phyloP scores from a whole-genome alignment of 257 asterid species.

The Solanum ossicruentum region DNA sequence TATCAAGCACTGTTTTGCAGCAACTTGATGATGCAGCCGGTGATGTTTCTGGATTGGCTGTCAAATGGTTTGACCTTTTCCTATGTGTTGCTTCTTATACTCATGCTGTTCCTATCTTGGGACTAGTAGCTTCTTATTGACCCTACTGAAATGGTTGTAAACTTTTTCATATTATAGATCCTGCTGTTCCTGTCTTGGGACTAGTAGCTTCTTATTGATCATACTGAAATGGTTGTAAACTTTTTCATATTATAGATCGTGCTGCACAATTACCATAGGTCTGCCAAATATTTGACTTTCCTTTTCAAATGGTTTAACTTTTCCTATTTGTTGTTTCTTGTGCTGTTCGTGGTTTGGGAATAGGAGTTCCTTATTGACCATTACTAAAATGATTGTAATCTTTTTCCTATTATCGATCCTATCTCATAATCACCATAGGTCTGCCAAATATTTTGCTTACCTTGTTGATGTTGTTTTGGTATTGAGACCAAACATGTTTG shows the following conservation, averaged over 20 bases:
- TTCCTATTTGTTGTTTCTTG: neutral
- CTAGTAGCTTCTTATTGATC: neutral
- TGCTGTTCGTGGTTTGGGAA: neutral
- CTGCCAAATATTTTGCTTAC: neutral
- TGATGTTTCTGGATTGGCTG: slow-evolving; percentile 98
- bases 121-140: neutral
- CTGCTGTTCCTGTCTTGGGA: neutral
- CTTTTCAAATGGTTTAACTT: slow-evolving; percentile 45
- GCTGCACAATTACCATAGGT: neutral
- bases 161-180: neutral
- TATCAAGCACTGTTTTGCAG: slow-evolving; percentile 71
- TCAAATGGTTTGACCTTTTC: slow-evolving; percentile 59
- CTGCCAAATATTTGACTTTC: neutral
- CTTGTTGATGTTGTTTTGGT: neutral
- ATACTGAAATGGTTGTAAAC: neutral
- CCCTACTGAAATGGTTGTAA: neutral
- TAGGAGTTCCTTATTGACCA: neutral
- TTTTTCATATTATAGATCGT: neutral
- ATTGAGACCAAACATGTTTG: neutral
- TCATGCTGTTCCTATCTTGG: neutral
- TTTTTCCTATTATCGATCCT: neutral
- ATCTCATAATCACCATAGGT: neutral
- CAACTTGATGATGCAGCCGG: slow-evolving; percentile 98
- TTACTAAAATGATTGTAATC: neutral
- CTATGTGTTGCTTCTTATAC: neutral